Conservation (phyloP, 495 filamentous ascomycete genomes). For the Poronia punctata region DNA sequence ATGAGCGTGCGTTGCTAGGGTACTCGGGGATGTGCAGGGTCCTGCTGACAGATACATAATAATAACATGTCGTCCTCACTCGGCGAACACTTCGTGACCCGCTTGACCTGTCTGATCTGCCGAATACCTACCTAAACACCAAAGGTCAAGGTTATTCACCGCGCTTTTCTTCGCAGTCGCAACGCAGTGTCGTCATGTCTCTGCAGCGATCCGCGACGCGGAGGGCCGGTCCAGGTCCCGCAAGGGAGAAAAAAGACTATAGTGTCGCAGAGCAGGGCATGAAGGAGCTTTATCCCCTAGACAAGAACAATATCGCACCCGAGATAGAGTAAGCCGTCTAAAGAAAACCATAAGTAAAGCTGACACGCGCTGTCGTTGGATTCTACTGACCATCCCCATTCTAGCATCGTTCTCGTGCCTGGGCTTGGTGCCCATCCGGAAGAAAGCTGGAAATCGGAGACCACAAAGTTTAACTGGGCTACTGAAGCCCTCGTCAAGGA, state of each 20-base stretch:
- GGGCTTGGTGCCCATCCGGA: constrained; percentile 57
- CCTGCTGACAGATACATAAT: no score
- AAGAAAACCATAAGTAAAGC: no score
- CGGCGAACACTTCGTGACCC: no score
- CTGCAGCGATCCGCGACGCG: constrained; percentile 23
- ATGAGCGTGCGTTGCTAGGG: no score
- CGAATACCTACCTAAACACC: no score
- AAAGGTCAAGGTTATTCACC: no score
- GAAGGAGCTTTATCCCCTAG: constrained; percentile 25
- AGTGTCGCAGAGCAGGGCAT: constrained; percentile 22
- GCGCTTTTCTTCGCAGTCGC: no score
- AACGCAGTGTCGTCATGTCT: constrained; percentile 16
- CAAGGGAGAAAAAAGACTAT: constrained; percentile 24
- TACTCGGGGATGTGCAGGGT: no score
- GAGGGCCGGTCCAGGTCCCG: constrained; percentile 18
- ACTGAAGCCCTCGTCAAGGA: constrained; percentile 23
- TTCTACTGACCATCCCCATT: no score
- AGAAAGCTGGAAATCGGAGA: constrained; percentile 53
- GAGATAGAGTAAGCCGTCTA: constrained; percentile 22
- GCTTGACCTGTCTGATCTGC: no score
- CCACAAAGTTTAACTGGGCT: constrained; percentile 52
- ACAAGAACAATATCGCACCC: constrained; percentile 15
- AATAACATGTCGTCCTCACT: no score
- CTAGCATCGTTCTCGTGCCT: constrained; percentile 54
- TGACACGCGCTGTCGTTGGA: no score